These are phyloP conservation scores for Parmelia sp. DNA, from an alignment of 495 filamentous ascomycete genomes.

Conservation along the genomic window DNA sequence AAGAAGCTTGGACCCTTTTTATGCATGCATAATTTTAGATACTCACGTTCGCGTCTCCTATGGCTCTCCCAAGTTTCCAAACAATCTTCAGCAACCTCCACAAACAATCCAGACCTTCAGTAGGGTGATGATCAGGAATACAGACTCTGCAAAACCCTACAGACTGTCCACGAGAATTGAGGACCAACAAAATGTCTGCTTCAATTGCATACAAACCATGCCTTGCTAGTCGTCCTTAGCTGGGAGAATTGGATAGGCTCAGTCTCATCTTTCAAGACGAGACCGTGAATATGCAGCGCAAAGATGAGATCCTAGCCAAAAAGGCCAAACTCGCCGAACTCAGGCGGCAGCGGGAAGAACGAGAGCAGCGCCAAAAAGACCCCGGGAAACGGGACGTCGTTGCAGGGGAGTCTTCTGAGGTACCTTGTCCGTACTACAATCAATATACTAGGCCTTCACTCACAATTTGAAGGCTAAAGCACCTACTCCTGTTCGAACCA, in stretches of 20 bases:
- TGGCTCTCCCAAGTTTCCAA: too few species aligned
- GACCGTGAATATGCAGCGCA: constrained; percentile 49
- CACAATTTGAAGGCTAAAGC: constrained; percentile 30
- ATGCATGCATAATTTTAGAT: constrained; percentile 12
- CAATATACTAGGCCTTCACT: background rate
- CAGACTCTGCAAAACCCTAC: background rate
- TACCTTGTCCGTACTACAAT: constrained; percentile 28
- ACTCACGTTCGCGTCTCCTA: constrained; percentile 7
- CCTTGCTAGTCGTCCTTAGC: background rate
- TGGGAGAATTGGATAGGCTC: background rate
- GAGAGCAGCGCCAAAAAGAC: constrained; percentile 68
- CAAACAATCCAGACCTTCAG: too few species aligned
- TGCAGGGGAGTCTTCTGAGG: constrained; percentile 52
- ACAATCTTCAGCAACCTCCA: too few species aligned
- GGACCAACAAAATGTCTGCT: too few species aligned
- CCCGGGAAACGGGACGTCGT: constrained; percentile 57
- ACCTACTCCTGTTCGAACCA: constrained; percentile 60
- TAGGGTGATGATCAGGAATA: background rate
- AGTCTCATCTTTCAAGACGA: background rate
- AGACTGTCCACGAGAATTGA: too few species aligned
- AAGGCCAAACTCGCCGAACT: constrained; percentile 92
- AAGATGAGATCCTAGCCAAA: constrained; percentile 91
- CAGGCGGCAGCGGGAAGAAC: constrained; percentile 65
- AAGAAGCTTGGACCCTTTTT: constrained; percentile 8
- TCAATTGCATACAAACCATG: background rate